These are phyloP conservation scores for Bryopsis sp. DNA, from an alignment of 139 green algal species.

Conservation along the genomic window DNA sequence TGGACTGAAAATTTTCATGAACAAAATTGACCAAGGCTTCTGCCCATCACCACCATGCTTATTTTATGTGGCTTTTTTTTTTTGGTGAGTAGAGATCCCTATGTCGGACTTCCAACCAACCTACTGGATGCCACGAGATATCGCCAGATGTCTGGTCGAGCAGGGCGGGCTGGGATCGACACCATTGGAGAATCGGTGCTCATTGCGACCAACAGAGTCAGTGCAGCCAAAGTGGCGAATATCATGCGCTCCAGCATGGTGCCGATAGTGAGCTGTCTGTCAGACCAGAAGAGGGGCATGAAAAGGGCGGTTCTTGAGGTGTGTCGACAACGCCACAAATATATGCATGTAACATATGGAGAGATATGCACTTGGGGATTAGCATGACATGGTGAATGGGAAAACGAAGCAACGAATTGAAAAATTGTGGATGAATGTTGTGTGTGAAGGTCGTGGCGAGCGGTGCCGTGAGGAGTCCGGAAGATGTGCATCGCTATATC, in stretches of 20 bases:
- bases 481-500: constrained; percentile 63
- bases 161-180: constrained; percentile 58
- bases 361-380: too few relatives aligned
- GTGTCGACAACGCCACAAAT: background rate
- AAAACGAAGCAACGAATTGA: too few relatives aligned
- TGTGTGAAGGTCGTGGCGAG: constrained; percentile 46
- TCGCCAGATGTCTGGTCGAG: constrained; percentile 55
- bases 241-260: constrained; percentile 24
- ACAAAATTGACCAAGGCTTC: too few relatives aligned
- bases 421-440: too few relatives aligned
- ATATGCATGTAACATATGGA: too few relatives aligned
- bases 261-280: constrained; percentile 57
- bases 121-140: constrained; percentile 30
- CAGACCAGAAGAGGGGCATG: constrained; percentile 56
- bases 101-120: constrained; percentile 8
- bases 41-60: too few relatives aligned
- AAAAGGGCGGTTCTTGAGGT: constrained; percentile 70
- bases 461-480: constrained; percentile 40
- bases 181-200: constrained; percentile 43
- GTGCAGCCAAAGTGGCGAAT: constrained; percentile 18
- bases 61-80: too few relatives aligned
- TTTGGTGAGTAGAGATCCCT: too few relatives aligned
- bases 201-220: constrained; percentile 26
- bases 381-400: too few relatives aligned
- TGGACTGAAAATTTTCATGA: too few relatives aligned